Conservation (phyloP, 2,329 filamentous ascomycete species). For the Aspergillus pseudoglaucus region DNA sequence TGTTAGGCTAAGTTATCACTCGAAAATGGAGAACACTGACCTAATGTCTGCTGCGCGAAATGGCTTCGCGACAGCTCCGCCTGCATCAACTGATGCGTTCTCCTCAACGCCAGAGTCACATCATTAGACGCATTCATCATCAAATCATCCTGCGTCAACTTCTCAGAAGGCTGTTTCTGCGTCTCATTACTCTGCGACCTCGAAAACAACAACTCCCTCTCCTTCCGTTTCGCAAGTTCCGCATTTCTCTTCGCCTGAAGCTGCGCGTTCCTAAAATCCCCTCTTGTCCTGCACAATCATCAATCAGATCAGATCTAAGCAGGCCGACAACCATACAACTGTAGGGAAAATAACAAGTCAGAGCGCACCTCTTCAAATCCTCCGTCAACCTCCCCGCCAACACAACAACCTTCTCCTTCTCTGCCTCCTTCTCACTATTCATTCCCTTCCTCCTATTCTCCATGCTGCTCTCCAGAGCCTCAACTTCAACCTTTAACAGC, state of each 20-base stretch:
- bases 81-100: slow-evolving; percentile 82
- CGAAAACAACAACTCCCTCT: slow-evolving; percentile 69
- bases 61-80: slow-evolving; percentile 77
- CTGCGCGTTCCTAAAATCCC: slow-evolving; percentile 74
- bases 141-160: slow-evolving; percentile 64
- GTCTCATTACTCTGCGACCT: slow-evolving; percentile 30
- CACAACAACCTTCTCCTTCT: slow-evolving; percentile 60
- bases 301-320: slow-evolving; percentile 4
- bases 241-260: slow-evolving; percentile 70
- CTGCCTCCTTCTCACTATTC: slow-evolving; percentile 51
- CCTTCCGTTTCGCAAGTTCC: slow-evolving; percentile 64
- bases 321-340: not conserved
- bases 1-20: slow-evolving; percentile 4
- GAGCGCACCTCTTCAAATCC: slow-evolving; percentile 63
- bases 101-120: slow-evolving; percentile 74
- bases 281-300: slow-evolving; percentile 44
- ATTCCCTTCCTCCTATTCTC: slow-evolving; percentile 27
- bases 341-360: not conserved
- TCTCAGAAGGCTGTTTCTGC: slow-evolving; percentile 34
- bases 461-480: slow-evolving; percentile 54
- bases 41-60: slow-evolving; percentile 81
- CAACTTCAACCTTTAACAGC: slow-evolving; percentile 68
- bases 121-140: slow-evolving; percentile 69
- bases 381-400: slow-evolving; percentile 59
- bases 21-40: slow-evolving; percentile 19